Evolutionary conservation across 345 rosid genomes (phyloP), one percentile per base, ranked within the genome.

Genomic region (Turritis glabra): DNA sequence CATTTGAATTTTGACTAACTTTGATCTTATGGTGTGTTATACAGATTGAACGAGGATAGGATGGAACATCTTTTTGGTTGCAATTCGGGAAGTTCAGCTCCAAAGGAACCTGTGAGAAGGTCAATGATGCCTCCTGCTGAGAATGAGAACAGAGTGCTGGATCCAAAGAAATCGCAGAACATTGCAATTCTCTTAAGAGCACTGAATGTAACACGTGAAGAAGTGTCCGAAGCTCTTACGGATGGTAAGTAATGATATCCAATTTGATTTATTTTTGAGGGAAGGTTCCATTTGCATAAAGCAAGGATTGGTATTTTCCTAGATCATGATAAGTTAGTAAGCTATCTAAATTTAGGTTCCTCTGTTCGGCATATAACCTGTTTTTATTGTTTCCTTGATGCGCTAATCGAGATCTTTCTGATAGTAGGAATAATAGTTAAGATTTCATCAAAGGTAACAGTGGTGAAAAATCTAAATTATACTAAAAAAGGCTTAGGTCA

Each of bases 121-220:
- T 84, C 96, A 33, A 85, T 82, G 82, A 76, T 91, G 51, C 93
- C 97, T 69, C 81, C 83, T 4, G 84, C 82, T 66, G 93, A 91
- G 69, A 81, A 27, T 27, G 96, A 91, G 68, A 90, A 90, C 89
- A 87, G 97, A 81, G 99, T 91, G 2, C 84, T 95, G 79, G 97
- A 95, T 74, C 97, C 97, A 15, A 95, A 95, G 87, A 95, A 95
- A 74, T 92, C 99, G 0, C 97, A 95, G 87, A 95, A 95, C 81
- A 95, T 95, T 69, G 99, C 97, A 10, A 95, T 95, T 68, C 85
- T 91, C 61, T 81, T 95, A 69, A 86, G 97, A 78, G 99, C 99
- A 37, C 60, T 95, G 68, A 95, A 90, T 82, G 99, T 95, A 51
- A 95, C 99, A 0, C 76, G 90, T 79, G 99, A 95, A 68, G 97